Base-by-base conservation (phyloP, 805 yeast genomes). In the Blastobotrys parvus region DNA sequence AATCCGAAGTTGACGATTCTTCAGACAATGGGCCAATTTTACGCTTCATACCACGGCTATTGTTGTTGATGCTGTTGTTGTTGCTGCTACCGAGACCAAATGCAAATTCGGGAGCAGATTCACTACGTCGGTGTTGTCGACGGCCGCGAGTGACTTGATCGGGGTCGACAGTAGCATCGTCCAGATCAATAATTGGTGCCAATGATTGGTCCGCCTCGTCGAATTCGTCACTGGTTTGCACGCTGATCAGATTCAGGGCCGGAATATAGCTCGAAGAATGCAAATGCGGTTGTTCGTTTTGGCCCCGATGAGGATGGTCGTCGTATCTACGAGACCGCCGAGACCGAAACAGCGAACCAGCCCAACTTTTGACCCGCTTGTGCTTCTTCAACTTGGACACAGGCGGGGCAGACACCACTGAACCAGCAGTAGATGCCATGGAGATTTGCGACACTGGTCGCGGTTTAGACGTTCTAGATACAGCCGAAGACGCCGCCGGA, bases 161-260 rank as follows among this genome's bases (percentile, higher is more conserved):
- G 64, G 64, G 39, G 61, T 59, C 41, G 57, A 55, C 38, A 51
- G 52, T 15, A 8, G 78, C 78, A 22, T 71, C 71, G 47, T 77
- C 81, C 38, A 77, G 57, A 49, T 77, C 80, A 19, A 77, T 77
- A 19, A 72, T 63, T 2, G 80, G 78, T 50, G 74, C 76, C 10
- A 3, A 69, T 63, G 18, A 64, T 8, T 50, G 49, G 60, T 44
- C 57, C 34, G 27, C 22, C 47, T 45, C 7, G 11, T 25, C 29
- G 7, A 11, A 25, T 25, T 7, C 7, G 11, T 25, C 29, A 11
- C 10, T 25, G 11, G 7, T 7, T 25, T 7, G 7, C 34, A 35
- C 38, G 18, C 22, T 32, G 35, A 32, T 32, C 4, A 32, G 35
- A 20, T 32, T 32, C 35, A 32, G 21, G 4, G 30, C 53, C 41